phyloP scores from a whole-genome alignment of 306 rosid genomes.

The Dalbergia cultrata region DNA sequence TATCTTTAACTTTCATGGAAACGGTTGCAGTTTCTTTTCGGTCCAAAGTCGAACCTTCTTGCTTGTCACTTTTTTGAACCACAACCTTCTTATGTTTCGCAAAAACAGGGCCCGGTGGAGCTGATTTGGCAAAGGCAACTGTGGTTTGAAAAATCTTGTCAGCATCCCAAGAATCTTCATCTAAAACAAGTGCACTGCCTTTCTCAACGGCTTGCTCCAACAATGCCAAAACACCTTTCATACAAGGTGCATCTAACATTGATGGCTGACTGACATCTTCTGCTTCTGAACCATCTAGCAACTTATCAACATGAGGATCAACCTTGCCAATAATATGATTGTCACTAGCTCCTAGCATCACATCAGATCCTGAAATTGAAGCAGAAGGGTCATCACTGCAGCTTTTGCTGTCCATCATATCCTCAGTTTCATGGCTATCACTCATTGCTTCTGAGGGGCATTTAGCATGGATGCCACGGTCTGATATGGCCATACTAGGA shows the following conservation, averaged over 20 bases:
- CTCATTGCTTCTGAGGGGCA: constrained; percentile 36
- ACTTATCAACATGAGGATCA: constrained; percentile 42
- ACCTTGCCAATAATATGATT: constrained; percentile 29
- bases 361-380: constrained; percentile 38
- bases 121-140: constrained; percentile 73
- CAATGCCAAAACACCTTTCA: constrained; percentile 60
- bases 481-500: constrained; percentile 36
- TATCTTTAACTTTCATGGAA: constrained; percentile 56
- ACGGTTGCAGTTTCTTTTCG: constrained; percentile 41
- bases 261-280: constrained; percentile 46
- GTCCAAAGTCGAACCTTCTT: constrained; percentile 44
- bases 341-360: constrained; percentile 38
- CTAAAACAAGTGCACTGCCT: constrained; percentile 77
- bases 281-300: constrained; percentile 48
- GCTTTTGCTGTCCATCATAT: constrained; percentile 42
- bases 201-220: constrained; percentile 73
- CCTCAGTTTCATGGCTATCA: constrained; percentile 38
- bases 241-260: constrained; percentile 48
- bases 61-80: constrained; percentile 42
- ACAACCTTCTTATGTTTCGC: constrained; percentile 51
- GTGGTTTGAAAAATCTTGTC: constrained; percentile 66
- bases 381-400: constrained; percentile 44
- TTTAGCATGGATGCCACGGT: constrained; percentile 38
- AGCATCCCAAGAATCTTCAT: constrained; percentile 66
- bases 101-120: constrained; percentile 76